Evolutionary conservation across 106 monocot genomes (phyloP).

Genomic region (Acanthochlamys bracteata): DNA sequence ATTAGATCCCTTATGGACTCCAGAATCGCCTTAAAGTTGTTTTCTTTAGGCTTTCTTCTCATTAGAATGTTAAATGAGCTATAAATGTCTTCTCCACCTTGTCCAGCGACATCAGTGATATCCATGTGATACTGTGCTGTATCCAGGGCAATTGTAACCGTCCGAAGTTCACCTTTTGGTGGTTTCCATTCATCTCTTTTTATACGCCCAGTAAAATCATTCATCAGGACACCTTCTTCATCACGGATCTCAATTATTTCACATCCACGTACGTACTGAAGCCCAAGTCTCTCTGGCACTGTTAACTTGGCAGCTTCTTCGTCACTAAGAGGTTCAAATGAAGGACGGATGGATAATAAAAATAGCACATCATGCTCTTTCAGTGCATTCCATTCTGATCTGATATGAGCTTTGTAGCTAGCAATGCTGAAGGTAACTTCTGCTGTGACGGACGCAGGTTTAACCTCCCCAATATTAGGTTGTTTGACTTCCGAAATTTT

Average conservation of each 20-base stretch:
- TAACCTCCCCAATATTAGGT: conserved; percentile 96
- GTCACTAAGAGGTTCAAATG: conserved; percentile 90
- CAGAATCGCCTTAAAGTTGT: conserved; percentile 97
- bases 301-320: conserved; percentile 87
- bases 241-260: conserved; percentile 90
- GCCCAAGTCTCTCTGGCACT: conserved; percentile 81
- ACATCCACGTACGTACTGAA: conserved; percentile 97
- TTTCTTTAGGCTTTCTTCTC: conserved; percentile 98
- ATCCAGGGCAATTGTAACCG: conserved; percentile 77
- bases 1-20: conserved; percentile 97
- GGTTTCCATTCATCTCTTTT: conserved; percentile 99
- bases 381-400: conserved; percentile 90
- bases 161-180: conserved; percentile 95
- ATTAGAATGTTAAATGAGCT: conserved; percentile 87
- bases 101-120: conserved; percentile 60
- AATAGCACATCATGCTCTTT: conserved; percentile 99
- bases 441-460: conserved; percentile 89
- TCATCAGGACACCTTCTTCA: conserved; percentile 96
- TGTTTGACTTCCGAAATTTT: conserved; percentile 84
- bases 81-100: conserved; percentile 76
- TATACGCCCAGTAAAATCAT: conserved; percentile 96
- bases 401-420: conserved; percentile 81
- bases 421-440: conserved; percentile 81
- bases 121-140: conserved; percentile 98
- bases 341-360: conserved; percentile 88